A percentile compares a stretch with the other conserved stretches of the same genome.
These are phyloP conservation scores for Cladosporium oxysporum DNA, from an alignment of 2,329 filamentous ascomycete genomes.

Conservation along the genomic window DNA sequence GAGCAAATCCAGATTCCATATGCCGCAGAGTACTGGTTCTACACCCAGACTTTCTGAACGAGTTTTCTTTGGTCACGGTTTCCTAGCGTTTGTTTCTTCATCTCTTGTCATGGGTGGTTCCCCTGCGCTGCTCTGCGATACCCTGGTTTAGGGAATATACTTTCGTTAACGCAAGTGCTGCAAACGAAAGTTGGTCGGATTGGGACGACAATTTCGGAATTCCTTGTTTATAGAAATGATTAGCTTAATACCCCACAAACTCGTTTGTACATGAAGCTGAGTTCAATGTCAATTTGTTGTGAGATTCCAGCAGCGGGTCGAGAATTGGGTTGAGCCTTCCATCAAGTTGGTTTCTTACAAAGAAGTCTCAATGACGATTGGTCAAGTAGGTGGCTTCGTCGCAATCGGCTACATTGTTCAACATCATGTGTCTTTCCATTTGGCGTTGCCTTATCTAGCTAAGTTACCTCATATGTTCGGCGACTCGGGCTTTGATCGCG, in stretches of 20 bases:
- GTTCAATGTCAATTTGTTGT: neutral
- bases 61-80: neutral
- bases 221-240: neutral
- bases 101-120: neutral
- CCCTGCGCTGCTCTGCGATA: slow-evolving; percentile 12
- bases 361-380: neutral
- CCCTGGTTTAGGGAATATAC: slow-evolving; percentile 11
- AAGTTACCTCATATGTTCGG: neutral
- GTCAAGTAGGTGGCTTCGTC: neutral
- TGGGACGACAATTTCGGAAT: neutral
- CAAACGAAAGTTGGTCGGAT: slow-evolving; percentile 20
- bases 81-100: neutral
- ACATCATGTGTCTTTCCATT: neutral
- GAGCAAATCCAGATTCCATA: slow-evolving; percentile 45
- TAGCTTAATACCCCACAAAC: neutral
- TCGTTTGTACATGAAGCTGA: neutral
- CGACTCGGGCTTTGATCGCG: slow-evolving; percentile 10
- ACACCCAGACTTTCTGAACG: slow-evolving; percentile 30
- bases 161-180: slow-evolving; percentile 23
- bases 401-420: neutral
- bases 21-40: slow-evolving; percentile 52
- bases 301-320: neutral
- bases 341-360: neutral
- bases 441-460: neutral
- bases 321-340: neutral